Evolutionary conservation across 1,284 basidiomycete genomes (phyloP), one percentile per base, ranked within the genome.

Genomic region (Leccinum pseudoinsigne): DNA sequence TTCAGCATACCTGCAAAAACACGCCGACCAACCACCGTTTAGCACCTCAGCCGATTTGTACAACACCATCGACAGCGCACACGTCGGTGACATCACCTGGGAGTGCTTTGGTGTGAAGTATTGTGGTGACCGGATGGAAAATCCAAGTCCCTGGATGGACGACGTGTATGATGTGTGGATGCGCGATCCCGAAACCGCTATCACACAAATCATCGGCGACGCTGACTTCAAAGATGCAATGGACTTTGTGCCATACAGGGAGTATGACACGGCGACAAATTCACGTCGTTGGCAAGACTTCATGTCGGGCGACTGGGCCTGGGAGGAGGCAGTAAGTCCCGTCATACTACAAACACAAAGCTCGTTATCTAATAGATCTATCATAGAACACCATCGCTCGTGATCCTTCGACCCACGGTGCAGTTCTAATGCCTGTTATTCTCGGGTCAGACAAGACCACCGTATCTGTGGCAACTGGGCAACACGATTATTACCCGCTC

Each of bases 241-340:
- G 45, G 34, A 60, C 7, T 5, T n/a, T 10, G 26, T 23, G 1
- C 47, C 60, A 2, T 61, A 61, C 28, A 7, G 36, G 21, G 36
- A 62, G 8, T 61, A 23, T 2, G n/a, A 34, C 0, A 5, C 11
- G 2, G 36, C 7, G 2, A 40, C 45, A 2, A 10, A 61, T 38
- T 4, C 11, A 1, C 9, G 4, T 8, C 4, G 12, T 6, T 62
- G 23, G 18, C 36, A 62, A 31, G 34, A 65, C 3, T 62, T 65
- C 5, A 65, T 65, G 64, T 65, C 47, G 1, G 55, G 45, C 0
- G 10, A 65, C 3, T 65, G 64, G 64, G 59, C 64, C 12, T 65
- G 64, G 56, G 23, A 53, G 0, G 16, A 64, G 6, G 61, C 21
- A 0, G 62, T 63, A 51, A 50, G 55, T 55, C 10, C 23, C 9